Conservation (phyloP, 805 yeast genomes). For the Cyberlindnera saturnus region DNA sequence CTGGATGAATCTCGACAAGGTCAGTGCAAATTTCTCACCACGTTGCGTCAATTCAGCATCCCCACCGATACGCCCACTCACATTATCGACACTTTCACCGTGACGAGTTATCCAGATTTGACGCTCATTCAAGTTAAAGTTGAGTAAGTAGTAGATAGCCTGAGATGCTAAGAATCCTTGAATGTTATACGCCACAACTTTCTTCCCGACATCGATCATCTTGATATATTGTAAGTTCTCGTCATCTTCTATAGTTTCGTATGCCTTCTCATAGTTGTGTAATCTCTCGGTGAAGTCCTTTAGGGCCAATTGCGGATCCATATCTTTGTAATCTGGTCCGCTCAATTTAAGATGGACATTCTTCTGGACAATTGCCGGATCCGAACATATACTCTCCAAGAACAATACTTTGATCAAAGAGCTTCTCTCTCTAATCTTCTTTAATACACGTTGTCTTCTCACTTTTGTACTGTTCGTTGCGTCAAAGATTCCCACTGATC, state of each 20-base stretch:
- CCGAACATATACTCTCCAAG: slow-evolving; percentile 83
- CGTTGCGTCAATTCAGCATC: slow-evolving; percentile 76
- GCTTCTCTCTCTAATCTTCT: slow-evolving; percentile 48
- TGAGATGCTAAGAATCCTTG: slow-evolving; percentile 89
- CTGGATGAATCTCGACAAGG: slow-evolving; percentile 69
- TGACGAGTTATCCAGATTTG: slow-evolving; percentile 95
- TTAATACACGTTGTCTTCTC: slow-evolving; percentile 55
- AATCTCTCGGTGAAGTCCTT: slow-evolving; percentile 79
- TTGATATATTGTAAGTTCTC: slow-evolving; percentile 80
- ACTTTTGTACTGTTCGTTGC: slow-evolving; percentile 72
- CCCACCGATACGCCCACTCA: slow-evolving; percentile 85
- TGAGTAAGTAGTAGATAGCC: slow-evolving; percentile 81
- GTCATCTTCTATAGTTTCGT: slow-evolving; percentile 81
- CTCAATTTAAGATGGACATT: slow-evolving; percentile 79
- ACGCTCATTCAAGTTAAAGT: slow-evolving; percentile 82
- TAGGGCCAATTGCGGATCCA: slow-evolving; percentile 77
- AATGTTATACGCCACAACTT: slow-evolving; percentile 86
- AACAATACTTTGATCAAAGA: slow-evolving; percentile 72
- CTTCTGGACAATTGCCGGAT: slow-evolving; percentile 69
- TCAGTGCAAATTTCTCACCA: slow-evolving; percentile 68
- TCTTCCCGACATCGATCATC: slow-evolving; percentile 94
- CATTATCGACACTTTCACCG: slow-evolving; percentile 87
- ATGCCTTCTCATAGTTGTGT: slow-evolving; percentile 78
- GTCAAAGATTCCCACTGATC: slow-evolving; percentile 89
- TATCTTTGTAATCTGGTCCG: slow-evolving; percentile 88